Base-by-base conservation (phyloP, 148 eudicot genomes). In the Mesembryanthemum crystallinum region DNA sequence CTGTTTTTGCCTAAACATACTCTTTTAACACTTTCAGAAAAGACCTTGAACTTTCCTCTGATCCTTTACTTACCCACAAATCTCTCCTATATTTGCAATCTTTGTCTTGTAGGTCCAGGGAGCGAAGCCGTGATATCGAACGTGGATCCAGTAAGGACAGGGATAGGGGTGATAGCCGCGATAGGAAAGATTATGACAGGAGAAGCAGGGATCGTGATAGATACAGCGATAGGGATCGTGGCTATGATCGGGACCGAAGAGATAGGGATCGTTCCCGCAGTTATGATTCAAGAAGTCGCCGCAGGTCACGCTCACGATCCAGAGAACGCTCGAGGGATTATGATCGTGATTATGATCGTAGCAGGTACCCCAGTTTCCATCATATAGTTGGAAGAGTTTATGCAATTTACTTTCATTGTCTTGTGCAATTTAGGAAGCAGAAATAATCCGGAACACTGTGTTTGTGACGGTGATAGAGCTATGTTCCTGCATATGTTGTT, bases 221-320 rank as follows among this genome's bases (percentile, higher is more conserved):
- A 74, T 58, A 87, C 75, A 35, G 60, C 78, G 92, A 88, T 74
- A 85, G 97, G 69, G 88, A 86, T 71, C 89, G 80, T 69, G 88
- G 83, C 5, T 58, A 80, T 67, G 91, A 87, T 51, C 82, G 89
- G 67, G 92, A 90, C 47, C 87, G 90, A 20, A 85, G 91, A 83
- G 97, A 89, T 9, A 85, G 91, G 79, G 97, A 90, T 27, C 85
- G 84, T 33, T 77, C 94, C 62, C 94, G 85, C 69, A 83, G 86
- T 83, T 82, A 89, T 75, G 98, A 93, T 76, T 85, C 92, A 21
- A 90, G 96, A 78, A 89, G 89, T 79, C 92, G 87, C 62, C 88
- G 87, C 14, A 86, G 97, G 78, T 94, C 98, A 15, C 96, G 98
- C 47, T 93, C 98, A 21, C 86, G 94, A 13, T 95, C 98, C 68